Conservation (phyloP, 2,329 filamentous ascomycete species). For the Alternaria angustiovoidea region DNA sequence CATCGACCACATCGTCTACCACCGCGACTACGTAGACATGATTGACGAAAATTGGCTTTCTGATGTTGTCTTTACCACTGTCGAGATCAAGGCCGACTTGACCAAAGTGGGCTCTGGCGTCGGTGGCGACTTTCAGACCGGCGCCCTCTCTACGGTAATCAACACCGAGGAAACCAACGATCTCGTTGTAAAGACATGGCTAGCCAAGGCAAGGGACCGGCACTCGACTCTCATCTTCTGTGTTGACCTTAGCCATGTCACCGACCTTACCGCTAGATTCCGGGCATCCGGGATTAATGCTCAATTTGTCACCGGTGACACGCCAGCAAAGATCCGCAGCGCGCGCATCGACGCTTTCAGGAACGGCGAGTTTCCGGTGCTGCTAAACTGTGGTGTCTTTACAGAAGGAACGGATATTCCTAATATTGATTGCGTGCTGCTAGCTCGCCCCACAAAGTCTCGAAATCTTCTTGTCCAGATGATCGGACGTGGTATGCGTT, state of each 20-base stretch:
- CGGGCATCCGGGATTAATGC: constrained; percentile 81
- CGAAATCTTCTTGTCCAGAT: constrained; percentile 96
- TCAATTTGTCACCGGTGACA: constrained; percentile 84
- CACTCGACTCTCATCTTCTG: constrained; percentile 94
- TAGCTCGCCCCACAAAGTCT: constrained; percentile 88
- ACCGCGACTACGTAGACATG: constrained; percentile 83
- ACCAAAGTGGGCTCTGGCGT: constrained; percentile 69
- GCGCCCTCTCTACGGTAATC: constrained; percentile 80
- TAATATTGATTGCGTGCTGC: constrained; percentile 91
- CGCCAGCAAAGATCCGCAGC: constrained; percentile 71
- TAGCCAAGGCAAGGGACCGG: constrained; percentile 74
- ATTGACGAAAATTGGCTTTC: constrained; percentile 92
- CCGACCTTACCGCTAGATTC: constrained; percentile 77
- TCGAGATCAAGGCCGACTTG: constrained; percentile 82
- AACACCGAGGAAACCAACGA: constrained; percentile 85
- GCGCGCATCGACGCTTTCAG: constrained; percentile 79
- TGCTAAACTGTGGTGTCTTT: constrained; percentile 95
- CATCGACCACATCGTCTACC: constrained; percentile 96
- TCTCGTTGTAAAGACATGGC: constrained; percentile 85
- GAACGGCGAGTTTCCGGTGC: constrained; percentile 78
- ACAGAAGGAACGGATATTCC: constrained; percentile 98
- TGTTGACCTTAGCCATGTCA: constrained; percentile 85
- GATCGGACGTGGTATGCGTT: constrained; percentile 92
- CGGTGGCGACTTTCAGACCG: constrained; percentile 80
- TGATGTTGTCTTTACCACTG: constrained; percentile 92